These are phyloP conservation scores for Ogataea methylovora DNA, from an alignment of 805 yeast genomes.

Conservation along the genomic window DNA sequence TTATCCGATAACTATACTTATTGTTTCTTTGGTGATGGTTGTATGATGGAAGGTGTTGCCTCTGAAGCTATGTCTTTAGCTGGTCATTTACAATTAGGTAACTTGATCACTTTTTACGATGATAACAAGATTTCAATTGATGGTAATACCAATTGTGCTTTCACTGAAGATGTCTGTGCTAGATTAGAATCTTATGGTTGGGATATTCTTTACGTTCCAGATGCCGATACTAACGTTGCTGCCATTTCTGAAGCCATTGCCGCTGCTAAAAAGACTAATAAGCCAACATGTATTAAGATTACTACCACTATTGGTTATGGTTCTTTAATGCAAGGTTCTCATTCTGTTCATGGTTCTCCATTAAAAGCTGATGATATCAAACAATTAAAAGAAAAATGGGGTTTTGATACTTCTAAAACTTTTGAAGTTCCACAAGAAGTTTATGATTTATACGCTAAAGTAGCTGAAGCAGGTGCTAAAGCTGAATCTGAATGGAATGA, in stretches of 20 bases:
- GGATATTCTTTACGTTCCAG: conserved; percentile 70
- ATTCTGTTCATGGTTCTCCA: conserved; percentile 94
- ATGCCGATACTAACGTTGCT: conserved; percentile 74
- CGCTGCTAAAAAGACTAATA: conserved; percentile 71
- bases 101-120: conserved; percentile 92
- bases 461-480: conserved; percentile 49
- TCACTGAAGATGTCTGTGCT: conserved; percentile 84
- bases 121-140: conserved; percentile 96
- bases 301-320: conserved; percentile 94
- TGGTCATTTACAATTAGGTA: conserved; percentile 90
- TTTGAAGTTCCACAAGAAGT: conserved; percentile 84
- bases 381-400: conserved; percentile 76
- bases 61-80: conserved; percentile 93
- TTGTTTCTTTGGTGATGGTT: conserved; percentile 90
- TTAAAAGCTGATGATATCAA: conserved; percentile 86
- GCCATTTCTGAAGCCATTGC: conserved; percentile 67
- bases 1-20: conserved; percentile 73
- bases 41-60: conserved; percentile 96
- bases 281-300: conserved; percentile 87
- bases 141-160: conserved; percentile 83
- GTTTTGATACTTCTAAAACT: conserved; percentile 79
- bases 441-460: conserved; percentile 54
- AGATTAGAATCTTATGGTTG: conserved; percentile 93
- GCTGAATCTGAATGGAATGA: conserved; percentile 72
- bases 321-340: conserved; percentile 77